A percentile compares a stretch with the other conserved stretches of the same genome.
phyloP scores from a whole-genome alignment of 495 filamentous ascomycete genomes.

The Trichoderma reesei region DNA sequence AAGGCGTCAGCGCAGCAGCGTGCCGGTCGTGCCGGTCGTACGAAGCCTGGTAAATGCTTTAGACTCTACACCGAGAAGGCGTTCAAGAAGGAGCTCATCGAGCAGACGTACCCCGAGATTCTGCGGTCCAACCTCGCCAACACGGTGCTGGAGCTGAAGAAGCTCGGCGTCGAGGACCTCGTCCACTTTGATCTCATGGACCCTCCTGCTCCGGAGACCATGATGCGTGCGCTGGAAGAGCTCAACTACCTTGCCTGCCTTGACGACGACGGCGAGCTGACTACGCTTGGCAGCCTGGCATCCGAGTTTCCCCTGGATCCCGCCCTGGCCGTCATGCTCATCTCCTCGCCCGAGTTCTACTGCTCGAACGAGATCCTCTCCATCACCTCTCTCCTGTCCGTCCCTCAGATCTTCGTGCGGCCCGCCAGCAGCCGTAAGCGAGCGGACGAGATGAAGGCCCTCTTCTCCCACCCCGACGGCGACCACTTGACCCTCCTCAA shows the following conservation, averaged over 20 bases:
- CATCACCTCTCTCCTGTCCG: constrained; percentile 85
- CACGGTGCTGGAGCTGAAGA: constrained; percentile 94
- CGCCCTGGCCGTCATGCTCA: constrained; percentile 93
- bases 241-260: constrained; percentile 95
- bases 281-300: constrained; percentile 71
- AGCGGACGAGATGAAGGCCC: constrained; percentile 95
- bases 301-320: constrained; percentile 97
- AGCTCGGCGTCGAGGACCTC: constrained; percentile 88
- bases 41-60: constrained; percentile 94
- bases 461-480: constrained; percentile 86
- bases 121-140: constrained; percentile 87
- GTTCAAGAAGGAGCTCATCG: constrained; percentile 96
- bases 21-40: constrained; percentile 98
- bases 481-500: constrained; percentile 96
- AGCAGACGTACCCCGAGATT: constrained; percentile 93
- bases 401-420: constrained; percentile 88
- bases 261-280: constrained; percentile 91
- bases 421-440: constrained; percentile 73
- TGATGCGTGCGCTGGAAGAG: constrained; percentile 97
- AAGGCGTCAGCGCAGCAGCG: constrained; percentile 98
- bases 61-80: constrained; percentile 91
- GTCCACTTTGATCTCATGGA: constrained; percentile 99
- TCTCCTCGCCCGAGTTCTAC: constrained; percentile 93
- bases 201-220: constrained; percentile 91
- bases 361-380: constrained; percentile 98